Conservation (phyloP, 2,329 filamentous ascomycete genomes). For the Diaporthe longicolla region DNA sequence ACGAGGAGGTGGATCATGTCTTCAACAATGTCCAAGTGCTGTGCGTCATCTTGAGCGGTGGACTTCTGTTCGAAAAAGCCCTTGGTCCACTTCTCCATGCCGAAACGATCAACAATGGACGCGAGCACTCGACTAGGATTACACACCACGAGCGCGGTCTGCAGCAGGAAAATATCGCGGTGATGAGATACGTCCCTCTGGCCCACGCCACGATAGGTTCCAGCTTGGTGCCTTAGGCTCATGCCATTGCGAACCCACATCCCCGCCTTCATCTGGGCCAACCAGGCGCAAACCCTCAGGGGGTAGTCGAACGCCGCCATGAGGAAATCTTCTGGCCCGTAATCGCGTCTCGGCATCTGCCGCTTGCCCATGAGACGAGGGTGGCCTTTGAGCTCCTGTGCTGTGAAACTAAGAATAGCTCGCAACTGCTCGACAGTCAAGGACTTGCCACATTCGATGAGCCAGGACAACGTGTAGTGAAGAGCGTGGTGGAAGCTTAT, state of each 20-base stretch:
- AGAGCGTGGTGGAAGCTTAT: constrained; percentile 98
- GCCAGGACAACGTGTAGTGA: constrained; percentile 96
- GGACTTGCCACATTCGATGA: constrained; percentile 88
- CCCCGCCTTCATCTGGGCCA: constrained; percentile 97
- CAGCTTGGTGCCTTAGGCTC: constrained; percentile 94
- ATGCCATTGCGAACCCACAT: constrained; percentile 99
- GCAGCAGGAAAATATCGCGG: constrained; percentile 92
- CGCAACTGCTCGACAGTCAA: constrained; percentile 78
- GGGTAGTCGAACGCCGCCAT: constrained; percentile 94
- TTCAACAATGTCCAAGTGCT: constrained; percentile 93
- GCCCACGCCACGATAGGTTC: constrained; percentile 89
- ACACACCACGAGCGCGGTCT: constrained; percentile 90
- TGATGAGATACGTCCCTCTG: constrained; percentile 95
- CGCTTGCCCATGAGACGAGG: constrained; percentile 74
- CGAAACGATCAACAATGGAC: constrained; percentile 92
- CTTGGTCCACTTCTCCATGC: constrained; percentile 88
- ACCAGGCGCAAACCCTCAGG: constrained; percentile 92
- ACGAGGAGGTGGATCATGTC: constrained; percentile 96
- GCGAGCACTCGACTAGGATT: constrained; percentile 86
- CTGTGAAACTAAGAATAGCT: constrained; percentile 78
- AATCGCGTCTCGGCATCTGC: constrained; percentile 68
- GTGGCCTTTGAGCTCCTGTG: constrained; percentile 76
- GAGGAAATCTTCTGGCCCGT: constrained; percentile 81
- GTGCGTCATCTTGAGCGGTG: constrained; percentile 84
- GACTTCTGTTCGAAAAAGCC: constrained; percentile 82